phyloP scores from a whole-genome alignment of 805 yeast species.

The Ogataea haglerorum region DNA sequence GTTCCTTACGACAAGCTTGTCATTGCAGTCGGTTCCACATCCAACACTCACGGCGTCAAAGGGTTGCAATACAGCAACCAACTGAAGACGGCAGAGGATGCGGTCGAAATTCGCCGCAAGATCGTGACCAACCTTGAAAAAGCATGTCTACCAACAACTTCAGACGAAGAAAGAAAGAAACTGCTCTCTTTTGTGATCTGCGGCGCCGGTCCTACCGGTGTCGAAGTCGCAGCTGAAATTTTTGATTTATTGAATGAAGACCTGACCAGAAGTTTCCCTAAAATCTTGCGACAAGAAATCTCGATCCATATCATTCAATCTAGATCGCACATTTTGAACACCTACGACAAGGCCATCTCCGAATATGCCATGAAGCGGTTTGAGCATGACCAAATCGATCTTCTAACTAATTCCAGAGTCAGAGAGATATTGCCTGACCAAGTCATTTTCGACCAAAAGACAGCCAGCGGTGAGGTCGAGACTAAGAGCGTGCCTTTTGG shows the following conservation, averaged over 20 bases:
- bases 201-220: slow-evolving; percentile 79
- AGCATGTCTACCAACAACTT: slow-evolving; percentile 63
- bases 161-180: slow-evolving; percentile 59
- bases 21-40: slow-evolving; percentile 64
- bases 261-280: slow-evolving; percentile 53
- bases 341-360: slow-evolving; percentile 62
- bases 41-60: slow-evolving; percentile 68
- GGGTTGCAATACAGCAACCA: slow-evolving; percentile 62
- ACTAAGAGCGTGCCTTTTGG: slow-evolving; percentile 59
- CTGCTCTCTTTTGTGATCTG: slow-evolving; percentile 62
- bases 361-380: slow-evolving; percentile 64
- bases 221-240: slow-evolving; percentile 70
- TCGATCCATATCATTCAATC: slow-evolving; percentile 70
- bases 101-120: slow-evolving; percentile 50
- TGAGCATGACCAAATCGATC: slow-evolving; percentile 58
- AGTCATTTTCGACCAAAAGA: slow-evolving; percentile 55
- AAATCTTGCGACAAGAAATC: slow-evolving; percentile 56
- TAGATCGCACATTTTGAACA: slow-evolving; percentile 62
- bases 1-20: slow-evolving; percentile 72
- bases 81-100: slow-evolving; percentile 66
- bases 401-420: slow-evolving; percentile 63
- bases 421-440: slow-evolving; percentile 52
- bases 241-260: slow-evolving; percentile 66
- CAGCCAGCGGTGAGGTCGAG: slow-evolving; percentile 38
- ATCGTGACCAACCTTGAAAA: slow-evolving; percentile 54